These are phyloP conservation scores for Ganoderma multipileum DNA, from an alignment of 1,284 basidiomycete genomes.

Conservation along the genomic window DNA sequence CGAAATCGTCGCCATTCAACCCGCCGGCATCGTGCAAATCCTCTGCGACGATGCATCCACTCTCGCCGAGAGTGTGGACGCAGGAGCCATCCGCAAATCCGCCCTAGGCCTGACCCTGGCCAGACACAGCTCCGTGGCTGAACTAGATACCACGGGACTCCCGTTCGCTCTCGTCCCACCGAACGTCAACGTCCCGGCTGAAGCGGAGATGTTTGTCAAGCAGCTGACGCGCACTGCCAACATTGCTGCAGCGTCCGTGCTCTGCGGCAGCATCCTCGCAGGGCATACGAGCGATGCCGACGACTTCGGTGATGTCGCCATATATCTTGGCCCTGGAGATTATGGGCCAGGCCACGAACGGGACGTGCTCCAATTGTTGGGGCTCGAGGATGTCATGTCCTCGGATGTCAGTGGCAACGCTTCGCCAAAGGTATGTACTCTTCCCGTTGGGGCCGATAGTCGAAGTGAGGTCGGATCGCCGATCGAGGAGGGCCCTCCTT, in stretches of 20 bases:
- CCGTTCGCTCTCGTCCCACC: constrained; percentile 15
- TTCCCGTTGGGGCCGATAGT: not conserved
- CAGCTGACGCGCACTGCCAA: constrained; percentile 48
- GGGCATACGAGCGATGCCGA: constrained; percentile 61
- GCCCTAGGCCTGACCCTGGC: constrained; percentile 7
- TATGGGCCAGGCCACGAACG: constrained; percentile 34
- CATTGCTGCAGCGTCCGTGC: constrained; percentile 44
- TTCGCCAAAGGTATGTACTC: not conserved
- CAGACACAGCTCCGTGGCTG: not conserved
- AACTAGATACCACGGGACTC: not conserved
- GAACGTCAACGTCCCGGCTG: not conserved
- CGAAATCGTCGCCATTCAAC: not conserved
- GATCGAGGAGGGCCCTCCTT: not conserved
- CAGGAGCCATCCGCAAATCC: constrained; percentile 5
- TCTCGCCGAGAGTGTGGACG: not conserved
- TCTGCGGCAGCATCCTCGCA: constrained; percentile 58
- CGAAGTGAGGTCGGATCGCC: not conserved
- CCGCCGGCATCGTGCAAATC: not conserved
- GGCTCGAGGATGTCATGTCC: constrained; percentile 21
- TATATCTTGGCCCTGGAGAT: constrained; percentile 54
- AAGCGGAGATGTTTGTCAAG: constrained; percentile 26
- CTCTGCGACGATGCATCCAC: constrained; percentile 1
- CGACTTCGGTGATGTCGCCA: constrained; percentile 57
- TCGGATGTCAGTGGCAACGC: not conserved
- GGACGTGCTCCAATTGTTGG: constrained; percentile 33